Evolutionary conservation across 169 alveolate species (phyloP).

Genomic region (Fabrea salina): DNA sequence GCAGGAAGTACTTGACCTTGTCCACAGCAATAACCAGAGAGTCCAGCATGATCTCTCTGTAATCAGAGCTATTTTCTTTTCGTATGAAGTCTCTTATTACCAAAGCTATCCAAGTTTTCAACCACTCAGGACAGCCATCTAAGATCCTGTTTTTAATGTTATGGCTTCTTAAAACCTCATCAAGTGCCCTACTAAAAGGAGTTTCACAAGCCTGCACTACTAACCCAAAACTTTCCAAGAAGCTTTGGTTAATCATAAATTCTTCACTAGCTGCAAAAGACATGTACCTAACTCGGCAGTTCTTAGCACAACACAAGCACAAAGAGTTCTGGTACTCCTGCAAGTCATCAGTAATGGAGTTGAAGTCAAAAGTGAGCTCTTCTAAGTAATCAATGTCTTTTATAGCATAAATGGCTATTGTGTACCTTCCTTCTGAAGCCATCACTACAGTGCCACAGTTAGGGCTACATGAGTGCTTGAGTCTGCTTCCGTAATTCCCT

Average conservation of each 20-base stretch:
- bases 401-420: slow-evolving; percentile 83
- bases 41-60: slow-evolving; percentile 63
- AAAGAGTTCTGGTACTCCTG: slow-evolving; percentile 77
- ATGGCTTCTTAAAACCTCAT: slow-evolving; percentile 38
- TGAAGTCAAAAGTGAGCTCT: slow-evolving; percentile 84
- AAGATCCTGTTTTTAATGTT: slow-evolving; percentile 25
- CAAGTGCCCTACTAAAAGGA: slow-evolving; percentile 43
- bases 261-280: too few species aligned
- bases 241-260: too few species aligned
- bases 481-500: slow-evolving; percentile 78
- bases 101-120: slow-evolving; percentile 4
- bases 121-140: neutral
- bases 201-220: slow-evolving; percentile 52
- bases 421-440: slow-evolving; percentile 71
- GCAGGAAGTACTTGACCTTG: slow-evolving; percentile 74
- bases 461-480: slow-evolving; percentile 83
- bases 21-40: slow-evolving; percentile 79
- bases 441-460: slow-evolving; percentile 82
- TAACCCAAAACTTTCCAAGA: slow-evolving; percentile 67
- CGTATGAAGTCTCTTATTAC: neutral
- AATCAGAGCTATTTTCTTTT: neutral
- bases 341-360: slow-evolving; percentile 81
- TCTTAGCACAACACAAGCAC: slow-evolving; percentile 77
- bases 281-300: slow-evolving; percentile 60
- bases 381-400: slow-evolving; percentile 78